Evolutionary conservation across 345 rosid species (phyloP), one percentile per base, ranked within the genome.

Genomic region (Gossypium herbaceum): DNA sequence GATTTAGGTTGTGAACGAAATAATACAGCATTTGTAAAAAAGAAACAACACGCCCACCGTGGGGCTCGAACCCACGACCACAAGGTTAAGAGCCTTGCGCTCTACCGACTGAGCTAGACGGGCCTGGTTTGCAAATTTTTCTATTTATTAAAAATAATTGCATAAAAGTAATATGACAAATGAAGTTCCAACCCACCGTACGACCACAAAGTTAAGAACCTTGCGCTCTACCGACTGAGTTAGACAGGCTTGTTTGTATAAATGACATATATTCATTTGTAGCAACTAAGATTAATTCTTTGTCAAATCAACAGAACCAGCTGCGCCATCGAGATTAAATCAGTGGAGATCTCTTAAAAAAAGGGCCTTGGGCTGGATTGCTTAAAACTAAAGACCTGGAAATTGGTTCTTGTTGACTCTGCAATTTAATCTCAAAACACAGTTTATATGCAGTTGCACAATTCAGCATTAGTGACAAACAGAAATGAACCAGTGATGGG

Each of bases 31-130:
- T 29, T 29, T 3, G 1, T 0, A 29, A 29, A 29, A 29, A 0
- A 4, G 1, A 4, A 1, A 4, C 7, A 34, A 0, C 1, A 12
- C 63, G 83, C 78, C 89, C 80, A 82, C 80, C 87, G 81, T 79
- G 82, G 89, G 84, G 79, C 78, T 82, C 80, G 81, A 81, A 81
- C 82, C 84, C 86, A 83, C 81, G 83, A 86, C 92, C 84, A 83
- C 85, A 82, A 79, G 82, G 86, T 88, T 83, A 82, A 82, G 83
- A 82, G 85, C 84, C 84, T 82, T 81, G 82, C 76, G 83, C 83
- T 81, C 83, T 73, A 80, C 81, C 73, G 68, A 73, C 82, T 77
- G 78, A 84, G 83, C 82, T 75, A 79, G 84, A 84, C 78, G 83
- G 87, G 62, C 15, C 4, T 1, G 1, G 7, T 34, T 34, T 5